Percentiles rank a stretch among this genome's conserved stretches.
phyloP scores from a whole-genome alignment of 2,329 filamentous ascomycete genomes.

The Cladophialophora chaetospira region DNA sequence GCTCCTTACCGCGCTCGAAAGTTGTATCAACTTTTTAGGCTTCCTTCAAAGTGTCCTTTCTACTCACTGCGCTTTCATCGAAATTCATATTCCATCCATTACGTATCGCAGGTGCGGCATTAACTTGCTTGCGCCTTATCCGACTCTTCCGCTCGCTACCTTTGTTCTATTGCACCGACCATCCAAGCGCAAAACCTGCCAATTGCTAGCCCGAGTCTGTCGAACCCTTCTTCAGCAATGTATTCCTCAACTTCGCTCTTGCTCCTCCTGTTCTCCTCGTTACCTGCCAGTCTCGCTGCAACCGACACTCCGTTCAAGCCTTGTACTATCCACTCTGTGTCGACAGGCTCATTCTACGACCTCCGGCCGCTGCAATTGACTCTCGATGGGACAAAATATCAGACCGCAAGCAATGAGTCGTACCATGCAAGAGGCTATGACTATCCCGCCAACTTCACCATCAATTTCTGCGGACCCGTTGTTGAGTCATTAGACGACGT shows the following conservation, averaged over 20 bases:
- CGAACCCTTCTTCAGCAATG: conserved; percentile 24
- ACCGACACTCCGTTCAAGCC: conserved; percentile 52
- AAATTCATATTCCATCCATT: background rate
- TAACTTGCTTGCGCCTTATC: conserved; percentile 10
- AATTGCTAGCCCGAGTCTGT: no score
- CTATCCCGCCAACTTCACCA: conserved; percentile 53
- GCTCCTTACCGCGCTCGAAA: background rate
- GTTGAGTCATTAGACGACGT: conserved; percentile 51
- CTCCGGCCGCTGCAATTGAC: conserved; percentile 53
- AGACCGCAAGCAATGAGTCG: conserved; percentile 46
- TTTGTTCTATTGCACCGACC: background rate
- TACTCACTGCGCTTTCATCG: background rate
- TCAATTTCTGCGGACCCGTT: conserved; percentile 55
- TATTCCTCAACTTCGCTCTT: conserved; percentile 29
- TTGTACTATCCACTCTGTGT: conserved; percentile 64
- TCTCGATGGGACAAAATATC: conserved; percentile 48
- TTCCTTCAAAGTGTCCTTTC: conserved; percentile 1
- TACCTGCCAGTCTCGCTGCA: conserved; percentile 38
- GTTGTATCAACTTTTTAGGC: background rate
- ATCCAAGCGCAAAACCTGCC: background rate
- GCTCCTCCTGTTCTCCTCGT: conserved; percentile 38
- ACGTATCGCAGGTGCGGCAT: conserved; percentile 1
- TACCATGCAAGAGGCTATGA: conserved; percentile 54
- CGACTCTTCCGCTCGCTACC: background rate
- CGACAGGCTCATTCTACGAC: conserved; percentile 65